These are phyloP conservation scores for Fusarium sp. DNA, from an alignment of 2,329 filamentous ascomycete species.

Conservation along the genomic window DNA sequence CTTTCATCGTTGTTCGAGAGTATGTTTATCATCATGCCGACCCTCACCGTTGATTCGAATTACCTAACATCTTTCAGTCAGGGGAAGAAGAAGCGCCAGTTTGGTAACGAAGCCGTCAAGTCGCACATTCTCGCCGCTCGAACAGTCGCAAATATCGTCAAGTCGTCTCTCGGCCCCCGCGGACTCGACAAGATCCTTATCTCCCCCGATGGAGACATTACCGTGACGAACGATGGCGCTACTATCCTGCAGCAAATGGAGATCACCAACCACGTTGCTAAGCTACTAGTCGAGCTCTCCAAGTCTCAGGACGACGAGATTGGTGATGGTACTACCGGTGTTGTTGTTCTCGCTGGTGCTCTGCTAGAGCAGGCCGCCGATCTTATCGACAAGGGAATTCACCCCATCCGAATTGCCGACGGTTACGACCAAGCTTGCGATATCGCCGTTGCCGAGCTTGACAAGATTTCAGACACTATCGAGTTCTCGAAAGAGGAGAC, in stretches of 20 bases:
- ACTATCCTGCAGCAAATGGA: slow-evolving; percentile 99
- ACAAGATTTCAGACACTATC: slow-evolving; percentile 92
- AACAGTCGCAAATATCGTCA: slow-evolving; percentile 96
- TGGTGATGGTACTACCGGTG: slow-evolving; percentile 96
- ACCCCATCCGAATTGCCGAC: slow-evolving; percentile 98
- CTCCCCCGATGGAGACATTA: slow-evolving; percentile 98
- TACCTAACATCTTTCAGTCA: slow-evolving; percentile 68
- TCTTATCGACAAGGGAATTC: slow-evolving; percentile 99
- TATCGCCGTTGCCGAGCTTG: slow-evolving; percentile 91
- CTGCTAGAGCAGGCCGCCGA: slow-evolving; percentile 96
- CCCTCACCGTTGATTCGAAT: slow-evolving; percentile 5
- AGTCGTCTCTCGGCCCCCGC: slow-evolving; percentile 93
- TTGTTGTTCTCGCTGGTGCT: slow-evolving; percentile 94
- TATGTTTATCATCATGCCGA: slow-evolving; percentile 61
- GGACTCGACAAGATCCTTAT: slow-evolving; percentile 99
- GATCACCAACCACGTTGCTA: slow-evolving; percentile 97
- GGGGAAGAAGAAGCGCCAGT: slow-evolving; percentile 96
- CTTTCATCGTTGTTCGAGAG: slow-evolving; percentile 99
- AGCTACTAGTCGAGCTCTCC: slow-evolving; percentile 94
- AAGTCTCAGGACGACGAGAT: slow-evolving; percentile 99
- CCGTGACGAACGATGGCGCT: slow-evolving; percentile 97
- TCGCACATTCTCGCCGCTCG: slow-evolving; percentile 96
- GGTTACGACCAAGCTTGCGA: slow-evolving; percentile 98
- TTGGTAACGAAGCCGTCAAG: slow-evolving; percentile 97
- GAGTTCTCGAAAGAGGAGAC: slow-evolving; percentile 84